phyloP scores from a whole-genome alignment of 148 eudicot species.

The Chenopodium formosanum region DNA sequence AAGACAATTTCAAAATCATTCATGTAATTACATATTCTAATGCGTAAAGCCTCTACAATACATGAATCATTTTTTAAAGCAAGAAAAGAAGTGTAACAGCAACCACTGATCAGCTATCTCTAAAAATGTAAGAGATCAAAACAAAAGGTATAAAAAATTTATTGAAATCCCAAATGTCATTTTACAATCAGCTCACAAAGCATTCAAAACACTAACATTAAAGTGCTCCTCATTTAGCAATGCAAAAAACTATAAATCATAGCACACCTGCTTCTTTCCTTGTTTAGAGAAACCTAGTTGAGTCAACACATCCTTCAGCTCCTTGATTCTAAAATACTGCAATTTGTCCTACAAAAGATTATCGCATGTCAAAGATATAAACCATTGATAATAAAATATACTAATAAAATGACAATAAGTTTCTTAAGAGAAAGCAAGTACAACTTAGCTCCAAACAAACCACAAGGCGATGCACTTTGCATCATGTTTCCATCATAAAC shows the following conservation, averaged over 20 bases:
- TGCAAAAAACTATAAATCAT: constrained; percentile 21
- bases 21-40: neutral
- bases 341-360: constrained; percentile 62
- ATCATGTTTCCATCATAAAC: neutral
- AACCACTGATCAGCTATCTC: neutral
- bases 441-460: neutral
- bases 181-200: neutral
- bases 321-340: constrained; percentile 80
- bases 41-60: neutral
- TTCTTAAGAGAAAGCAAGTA: neutral
- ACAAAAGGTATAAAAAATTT: neutral
- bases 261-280: constrained; percentile 87
- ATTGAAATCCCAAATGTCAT: neutral
- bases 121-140: neutral
- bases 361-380: neutral
- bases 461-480: neutral
- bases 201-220: neutral
- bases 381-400: neutral
- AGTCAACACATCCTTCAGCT: constrained; percentile 84
- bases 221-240: neutral
- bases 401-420: neutral
- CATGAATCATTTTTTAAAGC: neutral
- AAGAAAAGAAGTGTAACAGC: neutral
- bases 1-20: neutral
- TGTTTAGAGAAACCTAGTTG: constrained; percentile 84